A percentile compares a stretch with the other conserved stretches of the same genome.
These are phyloP conservation scores for Cryphonectria radicalis DNA, from an alignment of 2,329 filamentous ascomycete species.

Conservation along the genomic window DNA sequence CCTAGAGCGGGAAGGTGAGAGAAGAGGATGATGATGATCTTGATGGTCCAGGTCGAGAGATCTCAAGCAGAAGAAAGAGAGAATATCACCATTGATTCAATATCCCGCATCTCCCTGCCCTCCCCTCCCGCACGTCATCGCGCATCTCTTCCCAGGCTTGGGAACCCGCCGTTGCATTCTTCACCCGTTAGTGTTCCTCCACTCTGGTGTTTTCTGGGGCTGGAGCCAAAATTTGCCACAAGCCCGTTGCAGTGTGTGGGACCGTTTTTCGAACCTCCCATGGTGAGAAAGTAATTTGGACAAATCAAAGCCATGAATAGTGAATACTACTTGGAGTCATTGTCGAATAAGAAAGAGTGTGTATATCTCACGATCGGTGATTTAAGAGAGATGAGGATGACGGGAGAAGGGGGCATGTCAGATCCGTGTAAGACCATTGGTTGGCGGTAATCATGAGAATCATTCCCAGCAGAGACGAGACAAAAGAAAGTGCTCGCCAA, in stretches of 20 bases:
- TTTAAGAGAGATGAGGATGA: neutral
- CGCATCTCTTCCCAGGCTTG: neutral
- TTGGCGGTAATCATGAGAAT: neutral
- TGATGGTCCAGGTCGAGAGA: neutral
- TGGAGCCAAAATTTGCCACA: neutral
- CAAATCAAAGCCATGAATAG: neutral
- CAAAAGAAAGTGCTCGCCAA: neutral
- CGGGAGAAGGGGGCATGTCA: neutral
- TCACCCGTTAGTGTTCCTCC: neutral
- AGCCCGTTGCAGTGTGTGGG: neutral
- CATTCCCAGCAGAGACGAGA: neutral
- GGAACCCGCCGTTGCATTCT: neutral
- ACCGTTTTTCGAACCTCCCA: neutral
- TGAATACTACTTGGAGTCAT: neutral
- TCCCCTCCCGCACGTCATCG: conserved; percentile 7
- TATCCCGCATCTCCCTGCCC: neutral
- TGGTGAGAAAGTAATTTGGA: neutral
- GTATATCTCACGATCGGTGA: no score
- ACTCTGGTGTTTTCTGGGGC: neutral
- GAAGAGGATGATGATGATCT: neutral
- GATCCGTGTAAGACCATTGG: conserved; percentile 22
- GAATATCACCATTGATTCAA: neutral
- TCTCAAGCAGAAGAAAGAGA: neutral
- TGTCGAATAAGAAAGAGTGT: neutral
- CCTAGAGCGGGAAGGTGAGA: neutral